A percentile compares a stretch with the other conserved stretches of the same genome.
Evolutionary conservation across 805 yeast genomes (phyloP).

Genomic region (Vanderwaltozyma yarrowii): DNA sequence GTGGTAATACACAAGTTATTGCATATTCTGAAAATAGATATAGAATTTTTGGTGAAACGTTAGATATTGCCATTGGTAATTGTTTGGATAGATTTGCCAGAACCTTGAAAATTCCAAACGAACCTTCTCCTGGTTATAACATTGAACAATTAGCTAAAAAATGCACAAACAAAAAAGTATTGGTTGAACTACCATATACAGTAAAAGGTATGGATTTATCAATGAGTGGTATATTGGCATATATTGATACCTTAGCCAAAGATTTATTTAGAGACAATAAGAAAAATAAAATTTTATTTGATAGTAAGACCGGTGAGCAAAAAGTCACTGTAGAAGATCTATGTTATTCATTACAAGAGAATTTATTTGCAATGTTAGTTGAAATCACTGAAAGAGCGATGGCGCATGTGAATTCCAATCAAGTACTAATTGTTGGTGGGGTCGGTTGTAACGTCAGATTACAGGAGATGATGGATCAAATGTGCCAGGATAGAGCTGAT

Average conservation of each 20-base stretch:
- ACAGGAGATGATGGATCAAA: constrained; percentile 93
- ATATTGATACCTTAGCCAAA: constrained; percentile 69
- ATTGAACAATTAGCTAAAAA: constrained; percentile 87
- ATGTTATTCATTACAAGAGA: constrained; percentile 88
- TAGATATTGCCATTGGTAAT: constrained; percentile 96
- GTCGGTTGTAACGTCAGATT: constrained; percentile 92
- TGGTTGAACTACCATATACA: constrained; percentile 82
- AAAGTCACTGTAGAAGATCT: constrained; percentile 71
- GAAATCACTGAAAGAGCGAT: constrained; percentile 97
- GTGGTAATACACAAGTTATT: constrained; percentile 97
- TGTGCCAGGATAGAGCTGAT: constrained; percentile 75
- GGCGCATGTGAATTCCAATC: constrained; percentile 89
- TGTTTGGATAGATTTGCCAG: constrained; percentile 95
- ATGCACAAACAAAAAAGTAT: constrained; percentile 34
- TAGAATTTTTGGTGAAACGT: constrained; percentile 97
- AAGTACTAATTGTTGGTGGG: constrained; percentile 93
- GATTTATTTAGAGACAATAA: constrained; percentile 45
- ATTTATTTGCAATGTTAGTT: constrained; percentile 88
- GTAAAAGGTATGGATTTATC: constrained; percentile 98
- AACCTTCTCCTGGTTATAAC: constrained; percentile 96
- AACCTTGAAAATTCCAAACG: constrained; percentile 76
- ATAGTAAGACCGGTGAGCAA: constrained; percentile 33
- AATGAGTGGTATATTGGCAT: constrained; percentile 90
- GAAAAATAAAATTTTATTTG: constrained; percentile 31
- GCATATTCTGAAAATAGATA: constrained; percentile 91